phyloP scores from a whole-genome alignment of 495 filamentous ascomycete species.

The Acidiella bohemica region DNA sequence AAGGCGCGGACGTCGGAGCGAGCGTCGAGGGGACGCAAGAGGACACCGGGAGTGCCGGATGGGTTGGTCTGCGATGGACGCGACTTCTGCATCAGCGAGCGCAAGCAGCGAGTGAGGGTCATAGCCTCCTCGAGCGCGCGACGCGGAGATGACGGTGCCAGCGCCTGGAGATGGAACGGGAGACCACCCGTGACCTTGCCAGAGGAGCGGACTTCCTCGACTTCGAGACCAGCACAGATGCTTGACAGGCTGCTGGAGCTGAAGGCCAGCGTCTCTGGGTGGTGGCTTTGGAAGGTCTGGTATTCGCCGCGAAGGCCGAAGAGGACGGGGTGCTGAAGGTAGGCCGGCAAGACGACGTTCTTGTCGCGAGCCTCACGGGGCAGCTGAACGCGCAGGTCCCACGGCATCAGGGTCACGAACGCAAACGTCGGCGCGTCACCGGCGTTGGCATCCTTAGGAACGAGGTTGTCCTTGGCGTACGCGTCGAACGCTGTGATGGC shows the following conservation, averaged over 20 bases:
- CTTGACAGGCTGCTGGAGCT: conserved; percentile 88
- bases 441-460: conserved; percentile 51
- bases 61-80: conserved; percentile 47
- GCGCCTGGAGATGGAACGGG: conserved; percentile 90
- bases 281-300: conserved; percentile 93
- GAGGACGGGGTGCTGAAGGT: conserved; percentile 90
- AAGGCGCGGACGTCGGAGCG: conserved; percentile 95
- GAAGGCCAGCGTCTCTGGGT: conserved; percentile 93
- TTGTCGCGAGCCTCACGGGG: conserved; percentile 96
- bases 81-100: conserved; percentile 86
- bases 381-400: conserved; percentile 95
- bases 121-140: conserved; percentile 96
- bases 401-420: conserved; percentile 94
- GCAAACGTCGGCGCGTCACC: conserved; percentile 52
- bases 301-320: conserved; percentile 97
- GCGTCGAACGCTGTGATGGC: conserved; percentile 88
- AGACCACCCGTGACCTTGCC: conserved; percentile 98
- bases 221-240: conserved; percentile 94
- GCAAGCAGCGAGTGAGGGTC: conserved; percentile 80
- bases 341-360: conserved; percentile 88
- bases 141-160: conserved; percentile 91
- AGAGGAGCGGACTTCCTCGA: conserved; percentile 89
- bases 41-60: conserved; percentile 82
- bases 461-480: conserved; percentile 79
- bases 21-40: conserved; percentile 92